These are phyloP conservation scores for Capsicum pubescens DNA, from an alignment of 257 asterid species.

Conservation along the genomic window DNA sequence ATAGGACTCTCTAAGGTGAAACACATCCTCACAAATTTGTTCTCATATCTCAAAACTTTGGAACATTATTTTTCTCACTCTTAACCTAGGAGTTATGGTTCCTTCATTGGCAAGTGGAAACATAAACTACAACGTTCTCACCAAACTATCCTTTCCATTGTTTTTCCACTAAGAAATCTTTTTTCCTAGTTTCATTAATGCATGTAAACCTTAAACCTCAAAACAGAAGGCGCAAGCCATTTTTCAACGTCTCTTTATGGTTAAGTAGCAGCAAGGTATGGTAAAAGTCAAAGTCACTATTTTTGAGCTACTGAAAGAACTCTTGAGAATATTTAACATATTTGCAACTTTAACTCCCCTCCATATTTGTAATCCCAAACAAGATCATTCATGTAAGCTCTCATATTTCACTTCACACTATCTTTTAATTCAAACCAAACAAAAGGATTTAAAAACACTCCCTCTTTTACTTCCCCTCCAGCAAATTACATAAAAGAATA, in stretches of 20 bases:
- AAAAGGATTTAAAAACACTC: background rate
- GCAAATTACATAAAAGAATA: background rate
- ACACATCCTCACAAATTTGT: background rate
- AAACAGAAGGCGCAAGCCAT: background rate
- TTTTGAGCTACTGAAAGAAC: background rate
- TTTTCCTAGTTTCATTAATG: slow-evolving; percentile 2
- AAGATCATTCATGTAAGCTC: background rate
- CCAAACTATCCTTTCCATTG: background rate
- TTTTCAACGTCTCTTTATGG: background rate
- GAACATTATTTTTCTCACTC: background rate
- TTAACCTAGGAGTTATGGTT: background rate
- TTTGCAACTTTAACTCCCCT: background rate
- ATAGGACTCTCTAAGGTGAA: background rate
- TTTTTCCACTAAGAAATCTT: background rate
- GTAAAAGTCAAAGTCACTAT: background rate
- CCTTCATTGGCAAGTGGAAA: background rate
- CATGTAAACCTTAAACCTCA: background rate
- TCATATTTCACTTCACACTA: background rate
- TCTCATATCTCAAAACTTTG: background rate
- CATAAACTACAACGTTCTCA: background rate
- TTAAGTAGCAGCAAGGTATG: background rate
- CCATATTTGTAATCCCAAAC: background rate
- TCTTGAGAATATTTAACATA: background rate
- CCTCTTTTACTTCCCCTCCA: background rate
- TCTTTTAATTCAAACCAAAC: background rate